Base-by-base conservation (phyloP, 306 rosid genomes). In the Quercus dentata region DNA sequence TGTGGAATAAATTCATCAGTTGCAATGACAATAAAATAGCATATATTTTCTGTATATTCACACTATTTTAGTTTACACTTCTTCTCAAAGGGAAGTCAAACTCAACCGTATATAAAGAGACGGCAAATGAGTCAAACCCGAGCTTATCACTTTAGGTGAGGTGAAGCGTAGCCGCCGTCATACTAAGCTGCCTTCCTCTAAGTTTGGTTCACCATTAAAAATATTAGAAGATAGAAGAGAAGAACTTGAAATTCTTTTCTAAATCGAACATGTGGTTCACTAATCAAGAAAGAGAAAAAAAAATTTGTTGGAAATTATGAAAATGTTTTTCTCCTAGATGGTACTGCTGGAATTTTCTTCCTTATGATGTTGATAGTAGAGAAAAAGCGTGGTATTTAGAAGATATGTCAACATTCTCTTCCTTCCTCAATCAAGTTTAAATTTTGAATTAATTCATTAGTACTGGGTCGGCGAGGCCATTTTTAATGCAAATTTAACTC, bases 101-200 rank as follows among this genome's bases (percentile, higher is more conserved):
- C 15, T 49, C 17, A 49, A 49, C 1, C 54, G 0, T 12, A 12
- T 49, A 49, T 12, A 49, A 12, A 49, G 1, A 49, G 54, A 3
- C 4, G 0, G 17, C 15, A 35, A 35, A 1, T 0, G 14, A 49
- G 1, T 3, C 17, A 1, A 12, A 49, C 54, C 1, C 4, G 0
- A 49, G 15, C 54, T 49, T 5, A 49, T 13, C 54, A 13, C 1
- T 49, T 49, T 49, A 49, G 4, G 15, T 11, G 17, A 49, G 54
- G 54, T 11, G 54, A 12, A 49, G 0, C 12, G 54, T 49, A 49
- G 54, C 0, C 17, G 54, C 54, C 1, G 1, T 1, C 0, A 12
- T 4, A 13, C 15, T 13, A 12, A 49, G 4, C 17, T 1, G 5
- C 5, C 17, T 49, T 49, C 3, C 4, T 11, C 5, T 12, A 49